Conservation (phyloP, 495 filamentous ascomycete genomes). For the Lasiosphaeria ovina region DNA sequence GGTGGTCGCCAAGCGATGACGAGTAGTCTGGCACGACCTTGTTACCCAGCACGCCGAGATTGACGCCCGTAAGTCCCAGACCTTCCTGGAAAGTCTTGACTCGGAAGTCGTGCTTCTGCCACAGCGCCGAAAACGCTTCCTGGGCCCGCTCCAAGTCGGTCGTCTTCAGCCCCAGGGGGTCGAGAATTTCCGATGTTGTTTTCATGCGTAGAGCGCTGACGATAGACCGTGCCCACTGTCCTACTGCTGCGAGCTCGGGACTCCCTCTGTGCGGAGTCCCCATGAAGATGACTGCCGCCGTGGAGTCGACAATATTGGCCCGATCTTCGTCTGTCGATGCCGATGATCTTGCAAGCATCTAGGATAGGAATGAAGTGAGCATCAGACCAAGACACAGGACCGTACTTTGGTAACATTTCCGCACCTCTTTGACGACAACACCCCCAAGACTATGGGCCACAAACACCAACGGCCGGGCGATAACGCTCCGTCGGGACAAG, state of each 20-base stretch:
- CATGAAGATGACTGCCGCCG: slow-evolving; percentile 37
- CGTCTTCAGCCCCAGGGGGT: slow-evolving; percentile 13
- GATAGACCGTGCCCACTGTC: slow-evolving; percentile 9
- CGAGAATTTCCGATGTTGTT: slow-evolving; percentile 9
- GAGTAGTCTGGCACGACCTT: slow-evolving; percentile 34
- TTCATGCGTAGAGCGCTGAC: slow-evolving; percentile 13
- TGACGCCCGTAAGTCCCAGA: slow-evolving; percentile 13
- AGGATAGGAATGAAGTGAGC: too few species aligned
- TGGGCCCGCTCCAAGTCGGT: slow-evolving; percentile 18
- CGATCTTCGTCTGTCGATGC: too few species aligned
- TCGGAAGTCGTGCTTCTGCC: slow-evolving; percentile 18
- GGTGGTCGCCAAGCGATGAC: slow-evolving; percentile 24
- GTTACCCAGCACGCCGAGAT: slow-evolving; percentile 8
- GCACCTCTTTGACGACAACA: slow-evolving; percentile 23
- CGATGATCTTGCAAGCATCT: too few species aligned
- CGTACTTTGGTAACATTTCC: too few species aligned
- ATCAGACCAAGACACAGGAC: too few species aligned
- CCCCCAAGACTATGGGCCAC: slow-evolving; percentile 35
- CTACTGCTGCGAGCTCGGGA: slow-evolving; percentile 12
- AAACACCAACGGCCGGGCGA: slow-evolving; percentile 34
- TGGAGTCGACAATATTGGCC: slow-evolving; percentile 32
- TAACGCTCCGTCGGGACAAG: too few species aligned
- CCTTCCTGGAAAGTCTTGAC: slow-evolving; percentile 27
- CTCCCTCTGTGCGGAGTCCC: slow-evolving; percentile 42
- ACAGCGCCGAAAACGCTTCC: slow-evolving; percentile 19